These are phyloP conservation scores for Piper betle DNA, from an alignment of 164 flowering plant genomes.

Conservation along the genomic window DNA sequence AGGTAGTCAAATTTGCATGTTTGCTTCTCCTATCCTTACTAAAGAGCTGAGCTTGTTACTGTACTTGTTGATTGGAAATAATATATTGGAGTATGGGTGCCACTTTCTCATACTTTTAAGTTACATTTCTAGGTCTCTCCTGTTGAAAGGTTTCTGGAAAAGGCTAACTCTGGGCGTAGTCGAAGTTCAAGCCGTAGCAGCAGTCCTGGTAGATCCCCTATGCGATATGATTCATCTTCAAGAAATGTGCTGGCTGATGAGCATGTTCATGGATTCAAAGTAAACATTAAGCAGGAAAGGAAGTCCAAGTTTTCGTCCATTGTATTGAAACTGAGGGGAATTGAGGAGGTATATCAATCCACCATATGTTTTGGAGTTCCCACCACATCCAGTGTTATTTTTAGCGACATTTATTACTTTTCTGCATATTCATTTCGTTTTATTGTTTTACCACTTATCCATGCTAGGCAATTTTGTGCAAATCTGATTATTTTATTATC, in stretches of 20 bases:
- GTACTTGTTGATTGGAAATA: neutral
- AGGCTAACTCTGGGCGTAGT: slow-evolving; percentile 61
- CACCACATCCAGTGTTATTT: neutral
- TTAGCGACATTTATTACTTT: neutral
- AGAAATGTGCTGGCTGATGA: slow-evolving; percentile 46
- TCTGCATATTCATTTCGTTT: neutral
- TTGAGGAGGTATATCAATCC: slow-evolving; percentile 59
- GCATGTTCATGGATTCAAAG: slow-evolving; percentile 72
- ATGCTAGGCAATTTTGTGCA: too few species aligned
- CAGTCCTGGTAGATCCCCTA: slow-evolving; percentile 93
- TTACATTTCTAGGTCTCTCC: slow-evolving; percentile 51
- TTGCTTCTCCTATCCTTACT: neutral
- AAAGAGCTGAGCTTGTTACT: neutral
- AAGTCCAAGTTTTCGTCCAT: slow-evolving; percentile 91
- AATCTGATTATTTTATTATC: too few species aligned
- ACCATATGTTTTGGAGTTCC: neutral
- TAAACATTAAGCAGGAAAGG: slow-evolving; percentile 84
- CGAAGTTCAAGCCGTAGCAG: slow-evolving; percentile 83
- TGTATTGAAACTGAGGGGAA: slow-evolving; percentile 83
- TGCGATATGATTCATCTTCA: slow-evolving; percentile 34
- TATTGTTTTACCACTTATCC: too few species aligned
- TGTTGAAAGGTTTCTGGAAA: slow-evolving; percentile 81
- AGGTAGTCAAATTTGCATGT: slow-evolving; percentile 31
- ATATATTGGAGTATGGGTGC: neutral
- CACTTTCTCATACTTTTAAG: slow-evolving; percentile 1